Evolutionary conservation across 768 basidiomycete species (phyloP), one percentile per base, ranked within the genome.

Genomic region (Boletales sp.): DNA sequence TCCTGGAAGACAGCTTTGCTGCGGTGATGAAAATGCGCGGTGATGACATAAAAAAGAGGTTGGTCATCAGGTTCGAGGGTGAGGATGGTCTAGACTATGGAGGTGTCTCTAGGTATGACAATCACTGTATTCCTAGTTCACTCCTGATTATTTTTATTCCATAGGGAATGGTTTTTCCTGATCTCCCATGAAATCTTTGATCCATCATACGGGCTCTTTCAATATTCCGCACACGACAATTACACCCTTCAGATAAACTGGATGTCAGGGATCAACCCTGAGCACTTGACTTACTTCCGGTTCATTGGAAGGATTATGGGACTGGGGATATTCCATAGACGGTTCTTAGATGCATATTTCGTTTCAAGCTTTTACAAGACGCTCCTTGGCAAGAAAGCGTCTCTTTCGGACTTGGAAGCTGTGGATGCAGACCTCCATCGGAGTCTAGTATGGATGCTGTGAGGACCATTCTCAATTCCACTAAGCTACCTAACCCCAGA

Each of bases 1-100:
- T 94, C 45, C 75, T 94, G 59, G 93, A 94, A 66, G 93, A 94
- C 59, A 87, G 85, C 61, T 95, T 87, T 66, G 76, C 81, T 45
- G 82, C 89, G 52, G 80, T 94, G 41, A 94, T 94, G 92, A 82
- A 81, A 17, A 72, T 86, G 54, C 81, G 80, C 27, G 84, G 86
- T 1, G 78, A 82, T 45, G 84, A 88, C 44, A 61, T 90, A 54
- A 87, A 85, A 64, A 79, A 81, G 64, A 69, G 84, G 52, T 63
- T 90, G 52, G 81, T 87, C 76, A 78, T 90, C 39, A 83, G 73
- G 60, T 90, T 90, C 49, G 86, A 88, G 18, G 84, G 84, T 24
- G 88, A 90, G 61, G 88, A 89, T 59, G 87, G 85, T 9, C 63
- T 90, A 51, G 87, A 90, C 64, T 87, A 86, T 56, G 87, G 86